phyloP scores from a whole-genome alignment of 768 basidiomycete species.

The Suillus fuscotomentosus region DNA sequence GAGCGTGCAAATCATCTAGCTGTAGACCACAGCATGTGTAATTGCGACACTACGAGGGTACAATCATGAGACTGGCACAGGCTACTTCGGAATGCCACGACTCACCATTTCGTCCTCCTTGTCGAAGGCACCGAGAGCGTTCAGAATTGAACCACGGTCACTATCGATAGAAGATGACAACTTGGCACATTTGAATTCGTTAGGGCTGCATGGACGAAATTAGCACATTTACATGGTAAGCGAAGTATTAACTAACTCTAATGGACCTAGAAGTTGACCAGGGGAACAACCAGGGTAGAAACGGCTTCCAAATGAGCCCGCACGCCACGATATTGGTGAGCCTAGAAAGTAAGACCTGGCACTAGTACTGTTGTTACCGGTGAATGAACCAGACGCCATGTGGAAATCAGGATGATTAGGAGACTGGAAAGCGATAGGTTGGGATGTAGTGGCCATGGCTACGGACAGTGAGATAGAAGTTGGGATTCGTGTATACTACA shows the following conservation, averaged over 20 bases:
- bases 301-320: slow-evolving; percentile 62
- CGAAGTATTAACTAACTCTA: slow-evolving; percentile 53
- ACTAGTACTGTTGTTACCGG: slow-evolving; percentile 46
- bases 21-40: slow-evolving; percentile 88
- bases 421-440: slow-evolving; percentile 44
- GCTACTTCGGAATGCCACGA: slow-evolving; percentile 11
- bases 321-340: slow-evolving; percentile 71
- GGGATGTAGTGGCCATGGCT: slow-evolving; percentile 37
- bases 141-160: slow-evolving; percentile 58
- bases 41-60: slow-evolving; percentile 62
- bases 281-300: slow-evolving; percentile 65
- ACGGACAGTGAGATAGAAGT: slow-evolving; percentile 5
- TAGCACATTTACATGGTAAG: neutral
- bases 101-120: slow-evolving; percentile 73
- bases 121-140: slow-evolving; percentile 65
- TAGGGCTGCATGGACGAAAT: slow-evolving; percentile 31
- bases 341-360: slow-evolving; percentile 69
- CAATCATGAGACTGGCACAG: neutral
- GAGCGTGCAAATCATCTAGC: slow-evolving; percentile 73
- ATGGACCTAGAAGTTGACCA: slow-evolving; percentile 55
- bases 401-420: slow-evolving; percentile 23
- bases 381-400: slow-evolving; percentile 51
- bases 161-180: slow-evolving; percentile 56
- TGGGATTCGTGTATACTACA: slow-evolving; percentile 5
- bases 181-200: slow-evolving; percentile 46